Evolutionary conservation across 2,329 filamentous ascomycete genomes (phyloP).

Genomic region (Kalaharituber pfeilii): DNA sequence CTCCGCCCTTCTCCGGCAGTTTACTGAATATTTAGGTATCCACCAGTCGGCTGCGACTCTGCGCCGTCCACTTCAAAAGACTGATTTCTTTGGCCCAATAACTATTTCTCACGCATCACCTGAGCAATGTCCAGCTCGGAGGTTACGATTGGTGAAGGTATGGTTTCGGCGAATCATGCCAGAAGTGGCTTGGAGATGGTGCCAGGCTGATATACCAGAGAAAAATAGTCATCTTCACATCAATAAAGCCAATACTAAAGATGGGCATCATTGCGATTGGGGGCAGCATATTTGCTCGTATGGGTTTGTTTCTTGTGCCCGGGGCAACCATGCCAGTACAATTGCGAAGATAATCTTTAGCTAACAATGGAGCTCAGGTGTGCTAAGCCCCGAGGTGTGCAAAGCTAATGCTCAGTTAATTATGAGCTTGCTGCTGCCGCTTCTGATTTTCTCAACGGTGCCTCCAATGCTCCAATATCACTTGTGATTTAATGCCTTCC

Average conservation of each 20-base stretch:
- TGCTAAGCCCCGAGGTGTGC: constrained; percentile 19
- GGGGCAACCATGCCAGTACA: constrained; percentile 6
- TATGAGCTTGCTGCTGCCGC: constrained; percentile 16
- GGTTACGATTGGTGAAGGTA: neutral
- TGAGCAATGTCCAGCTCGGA: neutral
- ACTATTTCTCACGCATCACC: neutral
- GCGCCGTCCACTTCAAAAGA: neutral
- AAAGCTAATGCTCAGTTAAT: constrained; percentile 21
- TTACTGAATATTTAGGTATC: too few species aligned
- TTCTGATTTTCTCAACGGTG: constrained; percentile 18
- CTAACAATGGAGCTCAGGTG: constrained; percentile 12
- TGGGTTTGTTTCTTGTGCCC: constrained; percentile 16
- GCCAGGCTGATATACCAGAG: neutral
- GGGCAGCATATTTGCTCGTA: constrained; percentile 20
- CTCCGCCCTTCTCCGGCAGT: too few species aligned
- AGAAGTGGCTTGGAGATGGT: neutral
- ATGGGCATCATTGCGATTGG: constrained; percentile 19
- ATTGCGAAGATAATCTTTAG: constrained; percentile 4
- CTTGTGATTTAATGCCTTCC: neutral
- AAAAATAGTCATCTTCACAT: constrained; percentile 21
- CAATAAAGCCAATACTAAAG: constrained; percentile 22
- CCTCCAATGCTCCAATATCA: neutral
- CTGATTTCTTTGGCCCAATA: neutral
- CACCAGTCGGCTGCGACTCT: too few species aligned
- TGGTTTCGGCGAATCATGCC: constrained; percentile 4